Conservation (phyloP, 2,329 filamentous ascomycete genomes). For the Sphaerulina vaccinii region DNA sequence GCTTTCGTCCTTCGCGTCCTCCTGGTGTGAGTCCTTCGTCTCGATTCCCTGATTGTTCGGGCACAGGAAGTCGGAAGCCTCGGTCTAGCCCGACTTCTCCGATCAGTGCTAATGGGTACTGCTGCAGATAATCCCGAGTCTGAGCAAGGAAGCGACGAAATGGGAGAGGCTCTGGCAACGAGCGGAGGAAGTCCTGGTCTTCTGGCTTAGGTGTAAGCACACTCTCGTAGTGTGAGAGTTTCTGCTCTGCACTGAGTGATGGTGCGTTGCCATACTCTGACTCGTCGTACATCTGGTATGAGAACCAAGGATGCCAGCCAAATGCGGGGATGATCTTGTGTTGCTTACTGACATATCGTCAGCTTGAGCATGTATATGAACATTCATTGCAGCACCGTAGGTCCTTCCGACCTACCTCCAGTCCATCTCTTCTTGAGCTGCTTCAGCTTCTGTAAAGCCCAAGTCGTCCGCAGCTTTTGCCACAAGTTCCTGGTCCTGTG, state of each 20-base stretch:
- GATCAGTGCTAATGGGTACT: conserved; percentile 64
- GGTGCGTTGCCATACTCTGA: conserved; percentile 34
- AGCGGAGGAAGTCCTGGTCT: conserved; percentile 48
- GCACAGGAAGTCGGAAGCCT: conserved; percentile 68
- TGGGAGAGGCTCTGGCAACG: conserved; percentile 60
- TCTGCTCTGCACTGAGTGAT: conserved; percentile 43
- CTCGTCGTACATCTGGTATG: conserved; percentile 71
- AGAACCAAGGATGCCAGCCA: conserved; percentile 88
- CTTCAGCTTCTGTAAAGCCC: conserved; percentile 43
- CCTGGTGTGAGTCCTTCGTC: conserved; percentile 62
- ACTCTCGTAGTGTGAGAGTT: conserved; percentile 62
- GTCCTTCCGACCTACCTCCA: conserved; percentile 38
- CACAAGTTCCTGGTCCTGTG: conserved; percentile 73
- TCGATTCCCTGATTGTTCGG: conserved; percentile 41
- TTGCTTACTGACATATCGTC: conserved; percentile 24
- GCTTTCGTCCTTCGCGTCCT: conserved; percentile 65
- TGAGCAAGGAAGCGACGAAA: conserved; percentile 59
- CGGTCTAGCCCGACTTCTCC: conserved; percentile 79
- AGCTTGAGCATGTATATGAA: not conserved
- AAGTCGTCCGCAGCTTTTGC: conserved; percentile 58
- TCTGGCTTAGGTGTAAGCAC: conserved; percentile 61
- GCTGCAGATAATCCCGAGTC: conserved; percentile 56
- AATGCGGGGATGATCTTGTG: conserved; percentile 67
- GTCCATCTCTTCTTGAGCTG: conserved; percentile 17
- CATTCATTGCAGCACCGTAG: not conserved